Percentiles rank a stretch among this genome's conserved stretches.
Evolutionary conservation across 1,284 basidiomycete species (phyloP).

Genomic region (Boletellus deceptivus): DNA sequence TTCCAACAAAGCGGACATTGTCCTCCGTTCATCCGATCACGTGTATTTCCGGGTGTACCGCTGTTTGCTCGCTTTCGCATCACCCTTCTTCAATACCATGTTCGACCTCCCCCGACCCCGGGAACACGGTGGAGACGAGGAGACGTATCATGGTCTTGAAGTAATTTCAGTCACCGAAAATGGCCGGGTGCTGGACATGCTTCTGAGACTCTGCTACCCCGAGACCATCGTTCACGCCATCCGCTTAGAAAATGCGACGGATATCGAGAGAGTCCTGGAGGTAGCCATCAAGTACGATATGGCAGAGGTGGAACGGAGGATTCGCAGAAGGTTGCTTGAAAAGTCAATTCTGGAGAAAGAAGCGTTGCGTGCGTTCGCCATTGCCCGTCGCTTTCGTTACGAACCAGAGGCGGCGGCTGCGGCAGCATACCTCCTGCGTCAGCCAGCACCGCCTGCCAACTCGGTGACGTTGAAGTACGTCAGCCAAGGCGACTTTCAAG

Average conservation of each 20-base stretch:
- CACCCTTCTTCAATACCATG: constrained; percentile 40
- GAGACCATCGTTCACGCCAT: constrained; percentile 14
- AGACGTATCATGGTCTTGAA: constrained; percentile 23
- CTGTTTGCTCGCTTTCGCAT: constrained; percentile 34
- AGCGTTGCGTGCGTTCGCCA: constrained; percentile 18
- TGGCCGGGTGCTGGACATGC: constrained; percentile 29
- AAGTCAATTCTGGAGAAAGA: constrained; percentile 18
- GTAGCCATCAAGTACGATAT: constrained; percentile 23
- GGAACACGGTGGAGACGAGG: constrained; percentile 4
- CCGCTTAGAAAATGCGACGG: constrained; percentile 12
- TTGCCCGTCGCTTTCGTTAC: constrained; percentile 12
- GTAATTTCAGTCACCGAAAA: constrained; percentile 37
- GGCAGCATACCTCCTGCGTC: constrained; percentile 19
- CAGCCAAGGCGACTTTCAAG: constrained; percentile 11
- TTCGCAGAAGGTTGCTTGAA: constrained; percentile 9
- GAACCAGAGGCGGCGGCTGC: constrained; percentile 14
- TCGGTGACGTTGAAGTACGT: not conserved
- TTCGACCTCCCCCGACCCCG: constrained; percentile 32
- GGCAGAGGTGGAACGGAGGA: constrained; percentile 16
- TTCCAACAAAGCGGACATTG: constrained; percentile 33
- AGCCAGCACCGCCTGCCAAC: not conserved
- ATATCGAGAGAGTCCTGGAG: constrained; percentile 15
- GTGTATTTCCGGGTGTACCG: constrained; percentile 37
- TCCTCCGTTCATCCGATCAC: constrained; percentile 37
- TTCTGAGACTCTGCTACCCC: constrained; percentile 26